A percentile compares a stretch with the other conserved stretches of the same genome.
Evolutionary conservation across 2,329 filamentous ascomycete genomes (phyloP).

Genomic region (Thermothelomyces thermophilus): DNA sequence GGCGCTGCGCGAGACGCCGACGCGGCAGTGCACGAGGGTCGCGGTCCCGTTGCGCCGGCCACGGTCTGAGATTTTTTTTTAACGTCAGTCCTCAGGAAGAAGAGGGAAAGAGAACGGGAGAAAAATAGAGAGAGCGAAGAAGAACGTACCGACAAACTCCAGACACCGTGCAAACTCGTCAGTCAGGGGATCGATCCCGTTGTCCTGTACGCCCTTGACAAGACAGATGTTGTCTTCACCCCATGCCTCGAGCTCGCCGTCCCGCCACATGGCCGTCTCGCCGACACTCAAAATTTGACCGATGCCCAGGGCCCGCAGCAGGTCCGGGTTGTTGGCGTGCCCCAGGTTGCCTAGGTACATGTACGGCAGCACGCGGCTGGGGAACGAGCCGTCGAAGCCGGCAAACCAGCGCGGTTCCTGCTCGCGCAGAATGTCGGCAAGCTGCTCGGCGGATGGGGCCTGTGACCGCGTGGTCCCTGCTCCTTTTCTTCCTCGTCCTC

Average conservation of each 20-base stretch:
- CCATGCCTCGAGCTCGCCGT: slow-evolving; percentile 65
- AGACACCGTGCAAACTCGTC: slow-evolving; percentile 80
- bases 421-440: too few species aligned
- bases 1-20: slow-evolving; percentile 89
- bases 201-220: slow-evolving; percentile 86
- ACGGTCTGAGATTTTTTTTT: too few species aligned
- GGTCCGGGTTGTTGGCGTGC: slow-evolving; percentile 87
- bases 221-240: slow-evolving; percentile 70
- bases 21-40: slow-evolving; percentile 91
- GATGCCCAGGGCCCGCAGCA: slow-evolving; percentile 75
- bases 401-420: slow-evolving; percentile 77
- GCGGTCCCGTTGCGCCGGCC: slow-evolving; percentile 71
- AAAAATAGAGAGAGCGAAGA: slow-evolving; percentile 8
- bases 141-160: slow-evolving; percentile 79
- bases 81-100: too few species aligned
- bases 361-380: slow-evolving; percentile 81
- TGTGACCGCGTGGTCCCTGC: too few species aligned
- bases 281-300: slow-evolving; percentile 85
- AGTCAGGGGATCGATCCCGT: slow-evolving; percentile 87
- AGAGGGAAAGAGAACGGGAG: not conserved
- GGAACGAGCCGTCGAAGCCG: slow-evolving; percentile 81
- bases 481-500: slow-evolving; percentile 32
- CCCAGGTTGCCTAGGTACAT: slow-evolving; percentile 93
- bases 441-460: too few species aligned
- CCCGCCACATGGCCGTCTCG: slow-evolving; percentile 76